phyloP scores from a whole-genome alignment of 768 basidiomycete genomes.

The Lactifluus piperatus region DNA sequence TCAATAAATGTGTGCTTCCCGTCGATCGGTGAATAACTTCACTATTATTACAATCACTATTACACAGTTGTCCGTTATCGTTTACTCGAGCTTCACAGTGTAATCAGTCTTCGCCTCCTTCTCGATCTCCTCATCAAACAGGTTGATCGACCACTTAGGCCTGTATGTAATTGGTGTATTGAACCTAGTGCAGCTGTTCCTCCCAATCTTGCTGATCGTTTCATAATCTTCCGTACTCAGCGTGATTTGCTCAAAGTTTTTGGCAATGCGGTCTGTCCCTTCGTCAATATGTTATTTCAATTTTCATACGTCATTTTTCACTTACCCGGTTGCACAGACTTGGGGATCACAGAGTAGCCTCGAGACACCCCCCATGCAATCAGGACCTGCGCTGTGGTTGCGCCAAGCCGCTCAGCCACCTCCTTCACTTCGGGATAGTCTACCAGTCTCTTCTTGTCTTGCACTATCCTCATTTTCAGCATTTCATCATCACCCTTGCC shows the following conservation, averaged over 20 bases:
- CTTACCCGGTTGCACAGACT: slow-evolving; percentile 57
- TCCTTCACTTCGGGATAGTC: slow-evolving; percentile 53
- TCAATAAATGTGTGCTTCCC: not conserved
- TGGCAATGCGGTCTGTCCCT: slow-evolving; percentile 47
- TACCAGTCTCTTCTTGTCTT: slow-evolving; percentile 55
- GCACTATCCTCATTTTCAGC: slow-evolving; percentile 31
- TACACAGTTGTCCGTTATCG: not conserved
- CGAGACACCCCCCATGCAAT: slow-evolving; percentile 72
- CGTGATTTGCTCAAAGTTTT: slow-evolving; percentile 71
- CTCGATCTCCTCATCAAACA: slow-evolving; percentile 61
- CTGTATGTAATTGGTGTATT: slow-evolving; percentile 57
- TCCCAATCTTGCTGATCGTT: slow-evolving; percentile 42
- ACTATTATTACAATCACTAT: not conserved
- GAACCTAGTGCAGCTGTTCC: slow-evolving; percentile 41
- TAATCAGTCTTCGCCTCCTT: slow-evolving; percentile 3
- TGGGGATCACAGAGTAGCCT: slow-evolving; percentile 79
- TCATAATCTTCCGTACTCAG: slow-evolving; percentile 61
- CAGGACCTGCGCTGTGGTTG: slow-evolving; percentile 72
- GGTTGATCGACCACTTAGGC: slow-evolving; percentile 61
- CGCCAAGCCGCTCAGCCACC: slow-evolving; percentile 53
- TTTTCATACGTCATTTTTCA: not conserved
- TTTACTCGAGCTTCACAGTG: not conserved
- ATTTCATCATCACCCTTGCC: not conserved
- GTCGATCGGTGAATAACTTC: not conserved
- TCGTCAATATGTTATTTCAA: not conserved